These are phyloP conservation scores for Xylaria sp. DNA, from an alignment of 2,329 filamentous ascomycete species.

Conservation along the genomic window DNA sequence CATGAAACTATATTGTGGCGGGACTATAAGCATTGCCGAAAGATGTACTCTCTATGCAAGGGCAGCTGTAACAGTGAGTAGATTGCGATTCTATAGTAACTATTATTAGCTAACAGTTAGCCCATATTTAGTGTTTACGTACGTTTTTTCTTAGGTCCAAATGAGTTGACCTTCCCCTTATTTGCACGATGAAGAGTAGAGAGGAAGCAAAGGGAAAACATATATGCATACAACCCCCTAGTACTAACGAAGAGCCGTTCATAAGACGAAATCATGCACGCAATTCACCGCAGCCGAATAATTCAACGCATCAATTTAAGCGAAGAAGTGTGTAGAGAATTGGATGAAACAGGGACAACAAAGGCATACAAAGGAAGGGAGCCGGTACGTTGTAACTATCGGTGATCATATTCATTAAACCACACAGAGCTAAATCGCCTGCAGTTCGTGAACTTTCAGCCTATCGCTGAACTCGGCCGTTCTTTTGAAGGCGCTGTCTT, in stretches of 20 bases:
- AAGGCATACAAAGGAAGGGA: not conserved
- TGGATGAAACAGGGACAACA: not conserved
- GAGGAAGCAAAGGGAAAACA: not conserved
- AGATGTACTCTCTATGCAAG: not conserved
- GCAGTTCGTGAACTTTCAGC: constrained; percentile 3
- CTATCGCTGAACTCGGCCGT: constrained; percentile 3
- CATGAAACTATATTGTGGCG: not conserved
- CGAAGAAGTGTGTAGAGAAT: not conserved
- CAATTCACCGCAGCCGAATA: not conserved
- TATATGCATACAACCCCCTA: not conserved
- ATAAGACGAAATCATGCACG: constrained; percentile 8
- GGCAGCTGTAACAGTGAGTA: not conserved
- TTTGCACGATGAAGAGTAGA: not conserved
- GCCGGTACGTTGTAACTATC: not conserved
- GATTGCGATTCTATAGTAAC: not conserved
- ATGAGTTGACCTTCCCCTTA: not conserved
- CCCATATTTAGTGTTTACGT: constrained; percentile 1
- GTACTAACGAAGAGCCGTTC: not conserved
- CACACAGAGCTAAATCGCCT: not conserved
- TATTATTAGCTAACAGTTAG: not conserved
- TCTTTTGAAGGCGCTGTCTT: constrained; percentile 1
- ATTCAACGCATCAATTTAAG: not conserved
- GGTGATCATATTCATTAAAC: no score
- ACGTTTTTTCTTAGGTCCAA: not conserved
- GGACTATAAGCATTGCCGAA: not conserved